Conservation (phyloP, 306 rosid genomes). For the Vigna radiata region DNA sequence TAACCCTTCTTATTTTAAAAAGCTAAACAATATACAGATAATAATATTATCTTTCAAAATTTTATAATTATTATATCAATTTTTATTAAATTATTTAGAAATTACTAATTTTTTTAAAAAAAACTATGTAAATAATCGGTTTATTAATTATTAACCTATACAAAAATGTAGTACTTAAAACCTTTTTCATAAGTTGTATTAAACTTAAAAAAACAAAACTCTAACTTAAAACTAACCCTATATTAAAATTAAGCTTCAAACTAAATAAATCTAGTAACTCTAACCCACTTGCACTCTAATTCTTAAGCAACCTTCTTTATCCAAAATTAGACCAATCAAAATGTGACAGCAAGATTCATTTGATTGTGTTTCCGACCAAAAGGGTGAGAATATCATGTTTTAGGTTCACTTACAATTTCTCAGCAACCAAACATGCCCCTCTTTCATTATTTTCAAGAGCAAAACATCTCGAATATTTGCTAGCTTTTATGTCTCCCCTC, state of each 20-base stretch:
- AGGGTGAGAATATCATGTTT: constrained; percentile 25
- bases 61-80: background rate
- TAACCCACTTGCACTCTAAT: background rate
- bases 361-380: constrained; percentile 4
- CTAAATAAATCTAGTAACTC: background rate
- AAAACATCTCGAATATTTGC: constrained; percentile 43
- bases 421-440: constrained; percentile 29
- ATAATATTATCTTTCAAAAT: no score
- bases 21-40: background rate
- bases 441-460: constrained; percentile 33
- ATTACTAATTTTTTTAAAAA: background rate
- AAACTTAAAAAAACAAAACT: background rate
- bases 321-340: background rate
- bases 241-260: background rate
- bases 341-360: background rate
- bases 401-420: constrained; percentile 12
- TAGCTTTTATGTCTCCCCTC: constrained; percentile 10
- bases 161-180: no score
- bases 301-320: background rate
- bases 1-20: background rate
- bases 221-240: background rate
- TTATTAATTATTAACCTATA: background rate
- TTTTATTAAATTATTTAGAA: background rate
- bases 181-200: no score
- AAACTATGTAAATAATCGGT: background rate